These are phyloP conservation scores for Flaveria robusta DNA, from an alignment of 129 eudicot species.

Conservation along the genomic window DNA sequence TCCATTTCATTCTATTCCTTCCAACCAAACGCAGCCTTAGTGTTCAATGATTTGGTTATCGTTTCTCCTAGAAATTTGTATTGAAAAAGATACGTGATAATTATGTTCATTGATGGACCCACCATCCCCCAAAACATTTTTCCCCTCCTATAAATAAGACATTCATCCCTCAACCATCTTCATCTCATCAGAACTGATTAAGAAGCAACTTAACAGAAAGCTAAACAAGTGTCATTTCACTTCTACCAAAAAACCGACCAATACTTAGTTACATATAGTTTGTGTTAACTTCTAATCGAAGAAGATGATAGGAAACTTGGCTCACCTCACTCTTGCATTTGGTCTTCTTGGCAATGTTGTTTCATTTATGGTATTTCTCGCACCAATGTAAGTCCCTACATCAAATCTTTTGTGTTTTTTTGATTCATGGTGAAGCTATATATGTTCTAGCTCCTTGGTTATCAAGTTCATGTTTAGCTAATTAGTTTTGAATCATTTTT, in stretches of 20 bases:
- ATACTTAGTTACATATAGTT: constrained; percentile 1
- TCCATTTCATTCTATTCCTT: too few species aligned
- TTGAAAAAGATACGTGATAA: not conserved
- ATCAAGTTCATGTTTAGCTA: not conserved
- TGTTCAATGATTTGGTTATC: constrained; percentile 6
- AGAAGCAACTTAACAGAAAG: constrained; percentile 3
- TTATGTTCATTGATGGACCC: constrained; percentile 24
- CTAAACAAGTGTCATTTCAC: constrained; percentile 2
- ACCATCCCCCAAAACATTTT: not conserved
- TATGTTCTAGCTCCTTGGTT: not conserved
- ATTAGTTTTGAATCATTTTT: not conserved
- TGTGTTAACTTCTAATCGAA: not conserved
- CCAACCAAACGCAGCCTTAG: too few species aligned
- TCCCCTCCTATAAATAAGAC: constrained; percentile 43
- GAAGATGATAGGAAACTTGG: constrained; percentile 41
- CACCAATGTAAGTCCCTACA: constrained; percentile 62
- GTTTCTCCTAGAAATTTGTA: not conserved
- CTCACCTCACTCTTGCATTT: constrained; percentile 63
- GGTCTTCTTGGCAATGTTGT: constrained; percentile 81
- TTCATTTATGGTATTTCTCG: constrained; percentile 70
- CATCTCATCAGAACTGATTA: not conserved
- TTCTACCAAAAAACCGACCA: not conserved
- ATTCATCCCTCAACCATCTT: constrained; percentile 8
- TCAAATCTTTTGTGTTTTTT: not conserved
- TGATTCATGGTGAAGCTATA: not conserved